phyloP scores from a whole-genome alignment of 495 filamentous ascomycete genomes.

The Neurospora sublineolata region DNA sequence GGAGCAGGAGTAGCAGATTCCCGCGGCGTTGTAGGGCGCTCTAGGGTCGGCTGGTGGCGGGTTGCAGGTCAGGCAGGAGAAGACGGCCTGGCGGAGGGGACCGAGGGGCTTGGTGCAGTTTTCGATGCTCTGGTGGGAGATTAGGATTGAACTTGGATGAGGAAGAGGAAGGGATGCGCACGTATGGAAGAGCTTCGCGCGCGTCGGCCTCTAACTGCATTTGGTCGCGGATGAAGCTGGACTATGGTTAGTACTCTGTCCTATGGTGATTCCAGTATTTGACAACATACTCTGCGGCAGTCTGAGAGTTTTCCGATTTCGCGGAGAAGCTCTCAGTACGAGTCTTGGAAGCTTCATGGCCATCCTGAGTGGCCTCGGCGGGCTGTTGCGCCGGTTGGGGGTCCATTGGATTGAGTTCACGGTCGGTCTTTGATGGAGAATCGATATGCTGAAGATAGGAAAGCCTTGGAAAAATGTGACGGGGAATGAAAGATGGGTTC shows the following conservation, averaged over 20 bases:
- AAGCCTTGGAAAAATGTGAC: neutral
- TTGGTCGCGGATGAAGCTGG: constrained; percentile 77
- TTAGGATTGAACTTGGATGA: neutral
- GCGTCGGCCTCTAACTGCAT: constrained; percentile 88
- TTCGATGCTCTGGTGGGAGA: constrained; percentile 62
- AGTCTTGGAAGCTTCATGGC: constrained; percentile 16
- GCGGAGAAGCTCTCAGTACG: constrained; percentile 53
- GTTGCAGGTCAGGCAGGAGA: constrained; percentile 87
- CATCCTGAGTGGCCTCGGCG: constrained; percentile 9
- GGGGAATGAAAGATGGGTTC: neutral
- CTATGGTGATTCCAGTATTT: rapidly evolving
- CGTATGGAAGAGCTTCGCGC: constrained; percentile 86
- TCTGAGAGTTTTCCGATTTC: constrained; percentile 61
- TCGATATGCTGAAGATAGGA: neutral
- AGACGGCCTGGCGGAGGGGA: constrained; percentile 73
- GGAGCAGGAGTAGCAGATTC: constrained; percentile 91
- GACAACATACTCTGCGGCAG: constrained; percentile 63
- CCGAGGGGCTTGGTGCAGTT: constrained; percentile 83
- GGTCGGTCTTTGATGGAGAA: neutral
- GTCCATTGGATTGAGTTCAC: constrained; percentile 13
- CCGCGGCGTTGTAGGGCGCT: constrained; percentile 61
- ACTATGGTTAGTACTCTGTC: neutral
- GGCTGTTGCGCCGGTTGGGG: constrained; percentile 9
- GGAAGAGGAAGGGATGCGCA: constrained; percentile 20
- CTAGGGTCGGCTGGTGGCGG: constrained; percentile 53